Conservation (phyloP, 169 alveolate species). For the Plasmodium chabaudi region DNA sequence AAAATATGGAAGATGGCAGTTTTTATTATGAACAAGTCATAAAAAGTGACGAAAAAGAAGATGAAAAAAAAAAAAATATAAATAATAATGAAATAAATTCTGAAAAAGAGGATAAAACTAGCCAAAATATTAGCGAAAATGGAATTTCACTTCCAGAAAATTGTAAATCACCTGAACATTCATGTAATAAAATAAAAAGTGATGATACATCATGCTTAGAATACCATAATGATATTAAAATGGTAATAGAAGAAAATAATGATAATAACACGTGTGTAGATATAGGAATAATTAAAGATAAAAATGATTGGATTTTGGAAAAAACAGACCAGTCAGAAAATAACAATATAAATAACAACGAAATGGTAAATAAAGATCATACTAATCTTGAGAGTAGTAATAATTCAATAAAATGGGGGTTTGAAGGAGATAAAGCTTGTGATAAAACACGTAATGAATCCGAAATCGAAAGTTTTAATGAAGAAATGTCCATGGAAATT, state of each 20-base stretch:
- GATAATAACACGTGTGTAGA: neutral
- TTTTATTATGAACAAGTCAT: neutral
- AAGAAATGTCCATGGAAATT: slow-evolving; percentile 6
- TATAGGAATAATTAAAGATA: neutral
- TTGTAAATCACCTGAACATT: neutral
- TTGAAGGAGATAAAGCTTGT: neutral
- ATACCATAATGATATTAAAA: neutral
- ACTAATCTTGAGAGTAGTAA: too few relatives aligned
- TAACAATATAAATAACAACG: neutral
- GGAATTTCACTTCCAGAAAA: too few relatives aligned
- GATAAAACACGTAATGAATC: neutral
- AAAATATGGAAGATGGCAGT: neutral
- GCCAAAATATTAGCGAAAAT: neutral
- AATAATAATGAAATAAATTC: neutral
- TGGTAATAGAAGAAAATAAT: neutral
- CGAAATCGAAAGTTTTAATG: neutral
- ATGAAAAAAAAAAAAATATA: neutral
- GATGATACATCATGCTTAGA: neutral
- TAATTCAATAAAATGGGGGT: neutral
- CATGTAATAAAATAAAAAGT: neutral
- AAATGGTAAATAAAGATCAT: neutral
- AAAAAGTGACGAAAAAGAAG: neutral
- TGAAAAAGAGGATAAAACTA: neutral
- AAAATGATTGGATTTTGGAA: neutral
- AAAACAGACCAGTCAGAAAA: neutral